Percentiles rank a stretch among this genome's conserved stretches.
Conservation (phyloP, 805 yeast species). For the Metschnikowia anglica region DNA sequence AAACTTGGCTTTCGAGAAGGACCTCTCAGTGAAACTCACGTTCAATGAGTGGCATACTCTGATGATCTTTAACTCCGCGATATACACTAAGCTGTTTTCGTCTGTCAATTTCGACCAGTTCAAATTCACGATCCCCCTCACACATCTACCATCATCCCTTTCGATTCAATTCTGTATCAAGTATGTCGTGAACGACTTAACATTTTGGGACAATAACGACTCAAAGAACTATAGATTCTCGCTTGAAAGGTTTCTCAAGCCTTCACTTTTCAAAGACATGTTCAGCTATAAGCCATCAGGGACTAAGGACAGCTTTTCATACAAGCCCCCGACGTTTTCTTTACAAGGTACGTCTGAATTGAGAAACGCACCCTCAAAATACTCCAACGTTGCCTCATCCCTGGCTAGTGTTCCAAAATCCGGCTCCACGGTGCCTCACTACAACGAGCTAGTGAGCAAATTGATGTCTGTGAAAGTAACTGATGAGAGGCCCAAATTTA, state of each 20-base stretch:
- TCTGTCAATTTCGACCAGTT: conserved; percentile 44
- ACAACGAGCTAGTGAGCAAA: conserved; percentile 17
- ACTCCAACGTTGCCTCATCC: not conserved
- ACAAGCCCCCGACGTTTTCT: conserved; percentile 15
- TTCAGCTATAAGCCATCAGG: conserved; percentile 9
- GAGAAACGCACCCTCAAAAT: not conserved
- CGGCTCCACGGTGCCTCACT: conserved; percentile 8
- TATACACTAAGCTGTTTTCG: conserved; percentile 24
- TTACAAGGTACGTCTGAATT: not conserved
- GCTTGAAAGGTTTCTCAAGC: conserved; percentile 17
- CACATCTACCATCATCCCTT: conserved; percentile 31
- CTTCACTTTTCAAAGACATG: conserved; percentile 7
- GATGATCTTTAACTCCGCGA: conserved; percentile 24
- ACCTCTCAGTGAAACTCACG: conserved; percentile 45
- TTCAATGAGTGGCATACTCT: conserved; percentile 48
- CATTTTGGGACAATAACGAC: conserved; percentile 42
- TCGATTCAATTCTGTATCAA: conserved; percentile 36
- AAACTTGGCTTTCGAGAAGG: conserved; percentile 40
- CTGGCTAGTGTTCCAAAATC: conserved; percentile 2
- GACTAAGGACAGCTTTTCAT: conserved; percentile 13
- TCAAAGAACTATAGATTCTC: conserved; percentile 36
- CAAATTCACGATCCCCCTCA: conserved; percentile 48
- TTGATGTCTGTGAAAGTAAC: conserved; percentile 12
- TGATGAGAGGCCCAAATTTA: conserved; percentile 9
- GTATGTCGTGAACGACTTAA: conserved; percentile 29